These are phyloP conservation scores for Chytriomyces sp. DNA, from an alignment of 192 early-diverging fungal genomes.

Conservation along the genomic window DNA sequence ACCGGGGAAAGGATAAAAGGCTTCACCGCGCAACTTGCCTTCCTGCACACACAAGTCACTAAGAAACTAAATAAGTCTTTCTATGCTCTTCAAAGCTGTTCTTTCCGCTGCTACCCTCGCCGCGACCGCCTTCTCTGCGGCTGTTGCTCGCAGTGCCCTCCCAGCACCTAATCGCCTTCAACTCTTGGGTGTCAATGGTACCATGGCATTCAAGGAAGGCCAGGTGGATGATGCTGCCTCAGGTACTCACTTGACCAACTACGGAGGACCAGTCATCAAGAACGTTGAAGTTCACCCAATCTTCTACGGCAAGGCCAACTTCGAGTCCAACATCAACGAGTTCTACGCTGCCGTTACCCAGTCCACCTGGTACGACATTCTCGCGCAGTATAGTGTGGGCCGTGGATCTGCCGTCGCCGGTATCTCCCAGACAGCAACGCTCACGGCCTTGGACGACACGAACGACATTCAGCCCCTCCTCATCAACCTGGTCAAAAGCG, in stretches of 20 bases:
- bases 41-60: no score
- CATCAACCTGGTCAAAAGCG: not conserved
- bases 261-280: conserved; percentile 24
- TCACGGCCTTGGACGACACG: not conserved
- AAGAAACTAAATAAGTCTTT: no score
- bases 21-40: no score
- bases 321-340: not conserved
- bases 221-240: no score
- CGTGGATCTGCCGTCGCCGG: not conserved
- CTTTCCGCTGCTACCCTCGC: no score
- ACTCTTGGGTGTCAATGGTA: no score
- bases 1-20: no score
- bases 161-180: no score
- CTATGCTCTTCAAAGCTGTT: no score
- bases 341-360: conserved; percentile 26
- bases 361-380: conserved; percentile 16
- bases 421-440: not conserved
- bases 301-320: conserved; percentile 1
- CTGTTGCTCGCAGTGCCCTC: no score
- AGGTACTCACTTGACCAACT: conserved; percentile 30
- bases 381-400: conserved; percentile 3
- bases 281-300: conserved; percentile 23
- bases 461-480: not conserved
- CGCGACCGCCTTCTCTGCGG: no score
- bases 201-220: no score